Evolutionary conservation across 345 rosid species (phyloP), one percentile per base, ranked within the genome.

Genomic region (Gossypioides kirkii): DNA sequence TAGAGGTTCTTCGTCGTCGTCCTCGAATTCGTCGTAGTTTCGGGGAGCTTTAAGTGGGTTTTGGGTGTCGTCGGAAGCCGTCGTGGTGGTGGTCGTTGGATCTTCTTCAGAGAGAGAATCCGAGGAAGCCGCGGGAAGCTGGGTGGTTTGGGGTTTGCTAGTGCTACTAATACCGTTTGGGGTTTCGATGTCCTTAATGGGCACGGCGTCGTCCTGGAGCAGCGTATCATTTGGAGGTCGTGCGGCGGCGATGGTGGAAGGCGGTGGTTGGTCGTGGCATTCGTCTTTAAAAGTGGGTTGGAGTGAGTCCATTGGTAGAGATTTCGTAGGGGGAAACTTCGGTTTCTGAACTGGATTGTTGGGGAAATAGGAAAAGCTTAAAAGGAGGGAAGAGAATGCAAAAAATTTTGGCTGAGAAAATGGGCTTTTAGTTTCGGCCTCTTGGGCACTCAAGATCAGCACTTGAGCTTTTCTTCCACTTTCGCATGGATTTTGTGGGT

Each of bases 61-160:
- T 78, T 87, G 88, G 54, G 85, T 80, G 67, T 90, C 98, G 42
- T 89, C 87, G 53, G 97, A 90, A 32, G 94, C 87, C 10, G 91
- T 64, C 23, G 77, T 71, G 1, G 74, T 71, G 2, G 91, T 74
- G 42, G 76, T 72, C 32, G 77, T 80, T 0, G 84, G 89, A 76
- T 79, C 86, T 25, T 88, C 91, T 68, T 86, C 97, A 10, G 93
- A 89, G 25, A 83, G 65, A 8, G 88, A 85, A 43, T 87, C 96
- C 45, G 88, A 83, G 45, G 75, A 78, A 52, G 83, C 77, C 0
- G 74, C 42, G 20, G 84, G 79, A 22, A 80, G 77, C 73, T 61
- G 80, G 23, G 43, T 42, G 54, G 42, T 67, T 10, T 64, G 64
- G 14, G 74, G 75, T 63, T 18, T 60, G 67, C 38, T 26, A 49